A percentile compares a stretch with the other conserved stretches of the same genome.
phyloP scores from a whole-genome alignment of 305 asterid species.

The Fraxinus nigra region DNA sequence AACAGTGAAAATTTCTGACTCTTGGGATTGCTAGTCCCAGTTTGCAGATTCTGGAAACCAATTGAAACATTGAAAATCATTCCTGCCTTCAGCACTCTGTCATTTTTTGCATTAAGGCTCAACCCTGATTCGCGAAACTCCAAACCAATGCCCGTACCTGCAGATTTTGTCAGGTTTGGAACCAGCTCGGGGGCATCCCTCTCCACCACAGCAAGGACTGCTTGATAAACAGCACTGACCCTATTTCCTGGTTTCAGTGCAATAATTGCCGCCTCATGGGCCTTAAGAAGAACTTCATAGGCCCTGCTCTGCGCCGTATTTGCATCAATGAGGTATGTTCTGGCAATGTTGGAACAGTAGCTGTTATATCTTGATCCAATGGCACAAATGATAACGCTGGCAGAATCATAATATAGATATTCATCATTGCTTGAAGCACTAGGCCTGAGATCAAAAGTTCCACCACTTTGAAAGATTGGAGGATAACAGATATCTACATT shows the following conservation, averaged over 20 bases:
- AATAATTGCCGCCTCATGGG: conserved; percentile 67
- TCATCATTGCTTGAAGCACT: conserved; percentile 72
- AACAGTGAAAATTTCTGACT: conserved; percentile 48
- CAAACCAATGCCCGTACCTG: conserved; percentile 79
- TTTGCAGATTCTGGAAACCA: conserved; percentile 63
- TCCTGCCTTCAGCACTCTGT: conserved; percentile 50
- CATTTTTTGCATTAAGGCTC: conserved; percentile 54
- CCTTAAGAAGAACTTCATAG: conserved; percentile 68
- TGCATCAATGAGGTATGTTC: conserved; percentile 68
- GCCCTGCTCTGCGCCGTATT: conserved; percentile 52
- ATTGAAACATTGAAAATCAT: conserved; percentile 69
- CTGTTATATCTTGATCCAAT: conserved; percentile 71
- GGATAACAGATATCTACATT: conserved; percentile 80
- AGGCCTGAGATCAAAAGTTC: conserved; percentile 63
- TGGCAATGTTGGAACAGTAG: conserved; percentile 75
- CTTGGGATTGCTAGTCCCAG: conserved; percentile 42
- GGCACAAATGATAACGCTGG: conserved; percentile 67
- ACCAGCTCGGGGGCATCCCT: conserved; percentile 61
- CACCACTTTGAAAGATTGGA: conserved; percentile 82
- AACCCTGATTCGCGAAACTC: conserved; percentile 77
- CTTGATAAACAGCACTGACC: conserved; percentile 48
- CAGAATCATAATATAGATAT: conserved; percentile 53
- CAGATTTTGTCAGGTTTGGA: conserved; percentile 57
- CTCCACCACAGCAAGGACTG: conserved; percentile 56
- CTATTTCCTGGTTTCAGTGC: conserved; percentile 62